Percentiles rank a stretch among this genome's conserved stretches.
These are phyloP conservation scores for Citrus australasica DNA, from an alignment of 345 rosid genomes.

Conservation along the genomic window DNA sequence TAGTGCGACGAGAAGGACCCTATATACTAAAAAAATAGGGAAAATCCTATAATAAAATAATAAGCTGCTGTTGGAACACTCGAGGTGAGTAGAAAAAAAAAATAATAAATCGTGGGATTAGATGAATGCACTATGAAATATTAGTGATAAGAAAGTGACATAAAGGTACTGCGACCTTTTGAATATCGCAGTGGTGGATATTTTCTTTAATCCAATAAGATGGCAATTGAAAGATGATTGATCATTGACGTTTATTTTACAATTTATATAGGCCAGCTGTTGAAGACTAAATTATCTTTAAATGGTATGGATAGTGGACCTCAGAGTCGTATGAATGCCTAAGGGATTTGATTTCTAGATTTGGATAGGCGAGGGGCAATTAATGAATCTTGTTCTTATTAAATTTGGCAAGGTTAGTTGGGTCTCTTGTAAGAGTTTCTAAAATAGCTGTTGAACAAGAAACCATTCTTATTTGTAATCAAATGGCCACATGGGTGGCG, in stretches of 20 bases:
- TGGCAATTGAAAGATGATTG: slow-evolving; percentile 17
- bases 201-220: background rate
- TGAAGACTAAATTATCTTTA: background rate
- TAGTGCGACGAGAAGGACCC: too few species aligned
- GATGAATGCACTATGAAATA: background rate
- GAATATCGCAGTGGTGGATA: background rate
- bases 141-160: background rate
- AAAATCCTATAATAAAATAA: too few species aligned
- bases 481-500: background rate
- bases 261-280: background rate
- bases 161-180: background rate
- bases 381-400: background rate
- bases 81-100: background rate
- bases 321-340: background rate
- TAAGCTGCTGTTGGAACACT: background rate
- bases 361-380: background rate
- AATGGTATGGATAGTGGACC: background rate
- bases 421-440: background rate
- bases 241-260: slow-evolving; percentile 6
- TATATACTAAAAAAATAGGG: too few species aligned
- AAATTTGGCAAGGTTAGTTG: background rate
- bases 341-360: background rate
- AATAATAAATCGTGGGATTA: background rate
- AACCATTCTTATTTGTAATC: background rate
- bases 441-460: background rate